A percentile compares a stretch with the other conserved stretches of the same genome.
Conservation (phyloP, 306 rosid species). For the Hippophae gyantsensis region DNA sequence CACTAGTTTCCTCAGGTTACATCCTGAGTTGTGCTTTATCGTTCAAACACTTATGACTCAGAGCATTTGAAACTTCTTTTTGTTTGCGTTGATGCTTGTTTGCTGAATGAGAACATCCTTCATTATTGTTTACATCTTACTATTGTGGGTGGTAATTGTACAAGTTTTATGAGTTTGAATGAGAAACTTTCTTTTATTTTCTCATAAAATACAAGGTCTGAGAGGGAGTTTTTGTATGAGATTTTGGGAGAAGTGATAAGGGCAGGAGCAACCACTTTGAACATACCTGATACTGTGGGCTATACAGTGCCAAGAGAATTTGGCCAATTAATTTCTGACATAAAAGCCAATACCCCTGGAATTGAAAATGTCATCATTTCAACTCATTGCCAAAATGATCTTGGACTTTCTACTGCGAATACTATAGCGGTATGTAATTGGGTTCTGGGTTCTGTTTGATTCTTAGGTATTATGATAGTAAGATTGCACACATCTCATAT, state of each 20-base stretch:
- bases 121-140: no score
- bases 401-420: conserved; percentile 90
- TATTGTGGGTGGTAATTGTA: no score
- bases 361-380: conserved; percentile 77
- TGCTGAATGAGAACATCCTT: no score
- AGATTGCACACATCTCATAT: conserved; percentile 14
- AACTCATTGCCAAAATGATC: conserved; percentile 98
- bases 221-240: conserved; percentile 71
- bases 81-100: no score
- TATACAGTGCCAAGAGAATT: conserved; percentile 58
- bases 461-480: background rate
- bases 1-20: no score
- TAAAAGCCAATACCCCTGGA: conserved; percentile 84
- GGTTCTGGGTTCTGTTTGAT: background rate
- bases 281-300: conserved; percentile 97
- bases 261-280: conserved; percentile 95
- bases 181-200: conserved; percentile 2
- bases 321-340: conserved; percentile 72
- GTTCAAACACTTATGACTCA: no score
- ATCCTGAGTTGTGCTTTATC: no score
- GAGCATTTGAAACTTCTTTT: no score
- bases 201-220: conserved; percentile 47
- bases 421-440: conserved; percentile 57
- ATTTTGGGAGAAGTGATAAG: conserved; percentile 83
- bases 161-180: no score